Conservation (phyloP, 495 filamentous ascomycete species). For the Achaetomiella virescens region DNA sequence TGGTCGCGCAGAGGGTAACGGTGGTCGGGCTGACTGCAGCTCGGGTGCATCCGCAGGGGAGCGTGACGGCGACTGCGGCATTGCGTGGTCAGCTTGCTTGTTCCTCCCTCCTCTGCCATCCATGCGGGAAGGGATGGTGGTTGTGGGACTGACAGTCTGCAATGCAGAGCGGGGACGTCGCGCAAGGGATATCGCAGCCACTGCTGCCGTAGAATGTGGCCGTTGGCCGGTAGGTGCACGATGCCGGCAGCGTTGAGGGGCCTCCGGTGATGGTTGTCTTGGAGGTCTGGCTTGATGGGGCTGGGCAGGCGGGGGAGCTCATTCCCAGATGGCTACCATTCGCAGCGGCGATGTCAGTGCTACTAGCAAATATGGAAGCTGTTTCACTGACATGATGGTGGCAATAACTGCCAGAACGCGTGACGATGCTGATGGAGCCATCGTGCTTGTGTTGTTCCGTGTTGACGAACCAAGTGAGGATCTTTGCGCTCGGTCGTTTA, state of each 20-base stretch:
- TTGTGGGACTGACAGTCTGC: constrained; percentile 1
- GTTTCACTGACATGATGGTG: constrained; percentile 2
- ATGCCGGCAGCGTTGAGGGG: background rate
- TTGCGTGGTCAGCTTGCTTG: background rate
- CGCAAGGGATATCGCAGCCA: constrained; percentile 10
- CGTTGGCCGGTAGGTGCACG: constrained; percentile 12
- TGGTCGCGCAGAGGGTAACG: constrained; percentile 19
- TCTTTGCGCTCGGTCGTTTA: too few species aligned
- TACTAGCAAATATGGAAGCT: background rate
- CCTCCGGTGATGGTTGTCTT: background rate
- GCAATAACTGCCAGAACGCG: background rate
- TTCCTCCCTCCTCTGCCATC: too few species aligned
- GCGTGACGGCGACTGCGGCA: constrained; percentile 5
- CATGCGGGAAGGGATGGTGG: background rate
- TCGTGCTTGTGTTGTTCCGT: background rate
- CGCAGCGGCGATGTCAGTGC: background rate
- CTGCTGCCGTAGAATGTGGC: constrained; percentile 6
- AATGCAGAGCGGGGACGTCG: background rate
- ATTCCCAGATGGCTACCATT: background rate
- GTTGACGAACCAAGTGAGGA: background rate
- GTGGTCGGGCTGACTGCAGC: constrained; percentile 16
- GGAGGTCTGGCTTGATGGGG: background rate
- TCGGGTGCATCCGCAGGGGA: constrained; percentile 21
- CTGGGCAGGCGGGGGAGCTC: constrained; percentile 1
- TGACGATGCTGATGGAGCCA: background rate